A percentile compares a stretch with the other conserved stretches of the same genome.
phyloP scores from a whole-genome alignment of 2,329 filamentous ascomycete species.

The Colletotrichum tofieldiae region DNA sequence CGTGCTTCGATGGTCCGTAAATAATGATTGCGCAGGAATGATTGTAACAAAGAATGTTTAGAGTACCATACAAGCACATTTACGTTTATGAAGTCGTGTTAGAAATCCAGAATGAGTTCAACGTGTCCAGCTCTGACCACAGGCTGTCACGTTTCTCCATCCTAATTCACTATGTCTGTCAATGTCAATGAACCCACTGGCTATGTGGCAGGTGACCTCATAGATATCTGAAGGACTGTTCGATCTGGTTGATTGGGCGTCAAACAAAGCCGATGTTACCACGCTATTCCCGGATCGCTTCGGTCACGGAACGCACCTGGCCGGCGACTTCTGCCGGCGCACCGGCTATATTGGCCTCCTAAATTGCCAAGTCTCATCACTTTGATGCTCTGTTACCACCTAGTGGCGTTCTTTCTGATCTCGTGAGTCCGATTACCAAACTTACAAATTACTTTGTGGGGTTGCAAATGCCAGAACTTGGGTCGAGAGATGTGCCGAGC shows the following conservation, averaged over 20 bases:
- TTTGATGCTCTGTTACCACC: background rate
- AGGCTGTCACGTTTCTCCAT: background rate
- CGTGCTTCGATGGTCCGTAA: background rate
- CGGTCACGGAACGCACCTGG: conserved; percentile 18
- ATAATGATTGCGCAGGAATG: background rate
- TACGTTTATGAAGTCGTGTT: background rate
- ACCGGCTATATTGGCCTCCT: conserved; percentile 16
- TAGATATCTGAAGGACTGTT: background rate
- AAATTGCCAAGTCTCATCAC: conserved; percentile 16
- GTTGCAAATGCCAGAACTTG: background rate
- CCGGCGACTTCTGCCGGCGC: conserved; percentile 31
- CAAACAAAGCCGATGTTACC: background rate
- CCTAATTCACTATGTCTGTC: background rate
- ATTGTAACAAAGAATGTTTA: background rate
- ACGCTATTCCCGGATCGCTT: background rate
- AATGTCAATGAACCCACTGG: background rate
- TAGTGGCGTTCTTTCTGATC: background rate
- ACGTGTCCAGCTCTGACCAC: background rate
- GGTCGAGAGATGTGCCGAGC: conserved; percentile 13
- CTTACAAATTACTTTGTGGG: background rate
- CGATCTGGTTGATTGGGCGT: background rate
- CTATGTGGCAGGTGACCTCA: background rate
- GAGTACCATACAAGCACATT: background rate
- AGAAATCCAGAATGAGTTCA: background rate
- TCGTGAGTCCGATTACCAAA: background rate